Evolutionary conservation across 1,284 basidiomycete species (phyloP).

Genomic region (Cutaneotrichosporon sp.): DNA sequence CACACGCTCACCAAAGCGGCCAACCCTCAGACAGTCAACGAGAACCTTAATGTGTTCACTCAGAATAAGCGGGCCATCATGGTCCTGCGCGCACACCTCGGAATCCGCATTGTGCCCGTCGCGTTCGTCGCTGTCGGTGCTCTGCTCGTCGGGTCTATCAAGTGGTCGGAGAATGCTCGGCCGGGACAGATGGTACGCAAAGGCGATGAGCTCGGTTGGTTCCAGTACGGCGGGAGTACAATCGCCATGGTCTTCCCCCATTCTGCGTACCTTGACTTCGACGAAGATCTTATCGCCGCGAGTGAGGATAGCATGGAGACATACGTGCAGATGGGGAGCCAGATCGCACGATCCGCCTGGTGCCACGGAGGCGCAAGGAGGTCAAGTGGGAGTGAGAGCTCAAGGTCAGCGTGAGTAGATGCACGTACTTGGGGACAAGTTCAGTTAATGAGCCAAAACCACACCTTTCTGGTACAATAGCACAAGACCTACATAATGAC

Average conservation of each 20-base stretch:
- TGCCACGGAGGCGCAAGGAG: no score
- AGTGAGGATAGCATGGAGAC: constrained; percentile 64
- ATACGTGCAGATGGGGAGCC: constrained; percentile 61
- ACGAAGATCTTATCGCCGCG: constrained; percentile 62
- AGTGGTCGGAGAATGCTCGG: constrained; percentile 48
- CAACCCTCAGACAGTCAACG: constrained; percentile 71
- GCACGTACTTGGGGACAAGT: no score
- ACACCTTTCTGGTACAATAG: not conserved
- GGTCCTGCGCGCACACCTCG: constrained; percentile 45
- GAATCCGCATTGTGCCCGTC: constrained; percentile 37
- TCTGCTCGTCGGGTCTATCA: constrained; percentile 55
- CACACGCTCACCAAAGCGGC: constrained; percentile 24
- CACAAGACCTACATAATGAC: not conserved
- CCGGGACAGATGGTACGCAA: constrained; percentile 46
- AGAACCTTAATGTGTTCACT: constrained; percentile 36
- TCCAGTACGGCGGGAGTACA: constrained; percentile 53
- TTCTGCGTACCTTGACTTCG: constrained; percentile 54
- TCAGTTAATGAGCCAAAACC: no score
- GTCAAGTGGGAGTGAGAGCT: no score
- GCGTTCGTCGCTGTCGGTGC: constrained; percentile 49
- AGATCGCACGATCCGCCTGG: no score
- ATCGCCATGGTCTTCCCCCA: constrained; percentile 61
- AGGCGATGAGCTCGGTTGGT: constrained; percentile 54
- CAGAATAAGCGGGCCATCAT: constrained; percentile 19
- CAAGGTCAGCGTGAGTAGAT: no score